Evolutionary conservation across 768 basidiomycete species (phyloP).

Genomic region (Chiua virens): DNA sequence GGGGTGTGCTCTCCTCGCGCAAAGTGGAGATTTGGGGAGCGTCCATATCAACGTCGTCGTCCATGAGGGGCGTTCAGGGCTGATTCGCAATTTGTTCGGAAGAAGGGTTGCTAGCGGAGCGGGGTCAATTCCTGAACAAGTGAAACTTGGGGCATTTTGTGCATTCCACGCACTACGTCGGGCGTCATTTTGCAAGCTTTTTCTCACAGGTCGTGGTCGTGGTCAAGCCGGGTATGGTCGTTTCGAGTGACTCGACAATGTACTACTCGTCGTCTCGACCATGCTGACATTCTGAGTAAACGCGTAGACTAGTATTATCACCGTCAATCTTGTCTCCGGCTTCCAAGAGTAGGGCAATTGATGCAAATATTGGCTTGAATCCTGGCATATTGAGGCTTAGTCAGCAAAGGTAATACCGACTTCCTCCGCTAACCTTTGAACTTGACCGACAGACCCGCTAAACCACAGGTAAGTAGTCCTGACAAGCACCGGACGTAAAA

Average conservation of each 20-base stretch:
- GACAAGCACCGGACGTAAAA: background rate
- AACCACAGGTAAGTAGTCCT: conserved; percentile 9
- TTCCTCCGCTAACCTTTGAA: conserved; percentile 24
- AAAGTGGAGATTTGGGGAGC: conserved; percentile 82
- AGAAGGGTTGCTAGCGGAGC: background rate
- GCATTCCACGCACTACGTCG: background rate
- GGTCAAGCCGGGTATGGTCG: too few species aligned
- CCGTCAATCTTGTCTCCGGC: too few species aligned
- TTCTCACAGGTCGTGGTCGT: background rate
- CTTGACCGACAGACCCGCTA: conserved; percentile 12
- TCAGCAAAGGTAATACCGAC: conserved; percentile 31
- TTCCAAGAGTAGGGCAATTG: too few species aligned
- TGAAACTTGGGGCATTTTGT: background rate
- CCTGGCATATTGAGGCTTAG: conserved; percentile 16
- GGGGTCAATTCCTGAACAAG: too few species aligned
- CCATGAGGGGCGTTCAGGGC: conserved; percentile 21
- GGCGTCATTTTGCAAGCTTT: background rate
- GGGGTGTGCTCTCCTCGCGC: conserved; percentile 69
- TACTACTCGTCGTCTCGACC: too few species aligned
- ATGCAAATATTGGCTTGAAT: too few species aligned
- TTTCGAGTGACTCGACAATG: too few species aligned
- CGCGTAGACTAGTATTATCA: too few species aligned
- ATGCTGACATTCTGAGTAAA: too few species aligned
- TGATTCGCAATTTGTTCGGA: background rate
- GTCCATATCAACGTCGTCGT: conserved; percentile 63